Evolutionary conservation across 1,139 yeast species (phyloP), one percentile per base, ranked within the genome.

Genomic region (Meyerozyma athensensis): DNA sequence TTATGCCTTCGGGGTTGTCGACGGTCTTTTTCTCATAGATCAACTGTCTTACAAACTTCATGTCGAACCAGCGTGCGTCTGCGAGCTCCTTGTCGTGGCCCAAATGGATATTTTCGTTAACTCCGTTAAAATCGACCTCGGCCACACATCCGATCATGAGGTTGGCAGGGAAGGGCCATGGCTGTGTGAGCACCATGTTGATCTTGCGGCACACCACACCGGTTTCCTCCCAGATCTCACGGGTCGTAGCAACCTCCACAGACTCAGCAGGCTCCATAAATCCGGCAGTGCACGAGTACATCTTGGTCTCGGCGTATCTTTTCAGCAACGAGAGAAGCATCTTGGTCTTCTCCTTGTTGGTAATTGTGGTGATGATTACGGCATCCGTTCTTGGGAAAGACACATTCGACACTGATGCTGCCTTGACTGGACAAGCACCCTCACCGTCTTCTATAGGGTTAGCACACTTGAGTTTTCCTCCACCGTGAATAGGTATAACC

Each of bases 121-220:
- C 58, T 0, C 81, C 84, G 46, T 80, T 71, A 51, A 77, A 79
- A 7, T 81, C 85, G 2, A 81, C 84, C 26, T 72, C 69, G 0
- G 86, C 96, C 40, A 89, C 58, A 58, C 97, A 89, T 8, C 97
- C 97, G 49, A 92, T 74, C 97, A 90, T 90, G 51, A 92, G 62
- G 55, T 85, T 89, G 1, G 87, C 87, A 1, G 97, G 97, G 61
- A 80, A 90, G 18, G 97, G 98, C 97, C 97, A 89, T 5, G 97
- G 96, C 59, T 89, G 97, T 7, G 92, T 77, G 54, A 79, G 69
- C 21, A 81, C 64, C 36, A 89, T 71, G 36, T 67, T 59, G 24
- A 89, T 82, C 32, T 69, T 64, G 26, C 74, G 67, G 37, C 85
- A 79, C 33, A 63, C 71, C 24, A 87, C 86, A 4, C 98, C 98